Evolutionary conservation across 1,284 basidiomycete species (phyloP), one percentile per base, ranked within the genome.

Genomic region (Pyrrhoderma lamaoense): DNA sequence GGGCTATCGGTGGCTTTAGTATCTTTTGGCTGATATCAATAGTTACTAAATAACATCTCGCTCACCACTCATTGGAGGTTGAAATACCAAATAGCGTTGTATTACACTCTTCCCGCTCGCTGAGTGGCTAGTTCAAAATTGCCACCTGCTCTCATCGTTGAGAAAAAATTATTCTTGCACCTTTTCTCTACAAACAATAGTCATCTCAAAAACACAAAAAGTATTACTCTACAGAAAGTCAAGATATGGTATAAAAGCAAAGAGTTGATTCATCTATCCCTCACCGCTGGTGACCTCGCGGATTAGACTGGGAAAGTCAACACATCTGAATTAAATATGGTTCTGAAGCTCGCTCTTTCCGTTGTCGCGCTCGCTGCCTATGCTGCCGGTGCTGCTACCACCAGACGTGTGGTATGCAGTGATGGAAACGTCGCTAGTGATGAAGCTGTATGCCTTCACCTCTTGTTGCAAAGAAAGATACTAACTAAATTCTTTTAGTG

Each of bases 341-440:
- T 52, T 31, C 34, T 52, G 47, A 52, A 52, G 42, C 40, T 52
- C 23, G 25, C 49, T 13, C 5, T 52, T 36, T 25, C 27, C 18
- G 38, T 39, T n/a, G 23, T 55, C 27, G 49, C 54, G 31, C 46
- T 55, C 31, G 54, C 54, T 27, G 42, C 49, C 27, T 31, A 5
- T 31, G 11, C 50, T 7, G 54, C 50, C n/a, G 23, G 27, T 21
- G 54, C 54, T 16, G 54, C 54, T 31, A 51, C 47, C 45, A 40
- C 27, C 23, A 59, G 53, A 50, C 55, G 57, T 9, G 58, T 59
- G n/a, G 47, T 55, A 21, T 59, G 58, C 48, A 43, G 57, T 21
- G 53, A 55, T 22, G 58, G 58, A 9, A 53, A 56, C 43, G 49
- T 49, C 23, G 57, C 58, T 11, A 55, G 27, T 22, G 36, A 56